phyloP scores from a whole-genome alignment of 2,329 filamentous ascomycete genomes.

The Phaeosphaeriaceae sp. region DNA sequence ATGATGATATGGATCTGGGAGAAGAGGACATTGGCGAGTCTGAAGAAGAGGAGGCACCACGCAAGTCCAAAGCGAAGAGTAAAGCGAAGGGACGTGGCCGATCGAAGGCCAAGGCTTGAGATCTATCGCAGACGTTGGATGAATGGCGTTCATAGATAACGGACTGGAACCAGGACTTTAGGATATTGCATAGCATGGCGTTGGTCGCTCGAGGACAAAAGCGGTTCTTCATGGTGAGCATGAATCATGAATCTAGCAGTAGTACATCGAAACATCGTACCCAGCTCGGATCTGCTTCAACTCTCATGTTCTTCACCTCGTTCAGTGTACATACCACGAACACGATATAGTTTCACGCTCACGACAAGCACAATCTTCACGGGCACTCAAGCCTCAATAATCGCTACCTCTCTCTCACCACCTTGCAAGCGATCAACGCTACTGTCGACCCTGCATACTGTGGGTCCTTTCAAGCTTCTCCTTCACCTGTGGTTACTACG shows the following conservation, averaged over 20 bases:
- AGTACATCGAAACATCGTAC: neutral
- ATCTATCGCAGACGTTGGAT: neutral
- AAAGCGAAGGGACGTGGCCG: conserved; percentile 22
- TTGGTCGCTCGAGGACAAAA: conserved; percentile 8
- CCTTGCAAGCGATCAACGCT: neutral
- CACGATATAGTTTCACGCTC: neutral
- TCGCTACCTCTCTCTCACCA: neutral
- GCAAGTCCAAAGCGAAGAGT: conserved; percentile 24
- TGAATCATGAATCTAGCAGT: neutral
- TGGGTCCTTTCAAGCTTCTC: neutral
- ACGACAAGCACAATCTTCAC: neutral
- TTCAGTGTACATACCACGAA: neutral
- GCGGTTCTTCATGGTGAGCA: neutral
- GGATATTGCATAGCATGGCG: conserved; percentile 23
- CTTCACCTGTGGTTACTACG: neutral
- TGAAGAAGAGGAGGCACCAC: conserved; percentile 31
- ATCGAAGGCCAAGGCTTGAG: conserved; percentile 17
- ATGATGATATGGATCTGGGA: conserved; percentile 28
- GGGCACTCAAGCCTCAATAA: neutral
- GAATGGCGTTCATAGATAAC: conserved; percentile 10
- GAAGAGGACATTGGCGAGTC: conserved; percentile 37
- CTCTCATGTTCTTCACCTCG: neutral
- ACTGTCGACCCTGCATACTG: neutral
- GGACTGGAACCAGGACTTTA: neutral
- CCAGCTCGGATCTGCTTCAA: neutral